Percentiles rank a stretch among this genome's conserved stretches.
phyloP scores from a whole-genome alignment of 148 eudicot genomes.

The Chenopodium quinoa region DNA sequence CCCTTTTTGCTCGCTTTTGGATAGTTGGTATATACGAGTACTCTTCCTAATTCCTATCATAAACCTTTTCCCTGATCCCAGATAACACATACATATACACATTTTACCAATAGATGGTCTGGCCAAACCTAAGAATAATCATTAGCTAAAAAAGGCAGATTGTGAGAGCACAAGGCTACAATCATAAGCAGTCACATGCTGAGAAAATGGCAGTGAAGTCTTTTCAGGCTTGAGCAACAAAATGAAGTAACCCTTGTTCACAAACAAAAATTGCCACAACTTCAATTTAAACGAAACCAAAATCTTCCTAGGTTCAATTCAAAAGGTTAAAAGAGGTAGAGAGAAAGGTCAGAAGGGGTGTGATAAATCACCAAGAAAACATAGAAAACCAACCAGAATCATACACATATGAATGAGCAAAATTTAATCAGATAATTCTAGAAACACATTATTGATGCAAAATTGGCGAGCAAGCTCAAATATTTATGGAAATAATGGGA shows the following conservation, averaged over 20 bases:
- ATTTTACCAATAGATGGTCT: neutral
- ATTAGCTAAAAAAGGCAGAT: neutral
- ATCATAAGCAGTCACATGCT: neutral
- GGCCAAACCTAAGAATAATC: neutral
- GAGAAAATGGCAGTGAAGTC: neutral
- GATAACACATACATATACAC: neutral
- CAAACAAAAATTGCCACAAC: neutral
- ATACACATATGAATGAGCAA: neutral
- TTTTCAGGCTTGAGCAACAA: neutral
- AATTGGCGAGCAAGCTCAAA: neutral
- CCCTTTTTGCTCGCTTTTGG: neutral
- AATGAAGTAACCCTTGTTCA: neutral
- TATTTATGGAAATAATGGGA: neutral
- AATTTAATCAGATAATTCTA: neutral
- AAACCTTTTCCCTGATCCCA: neutral
- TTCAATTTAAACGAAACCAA: neutral
- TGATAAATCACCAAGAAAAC: neutral
- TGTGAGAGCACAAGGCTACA: neutral
- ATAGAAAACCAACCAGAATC: neutral
- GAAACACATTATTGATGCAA: neutral
- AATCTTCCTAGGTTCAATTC: neutral
- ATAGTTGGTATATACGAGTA: neutral
- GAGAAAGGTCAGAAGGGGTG: neutral
- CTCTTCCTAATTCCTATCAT: neutral
- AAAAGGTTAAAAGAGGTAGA: neutral